Base-by-base conservation (phyloP, 495 filamentous ascomycete species). In the Trichoderma virens region DNA sequence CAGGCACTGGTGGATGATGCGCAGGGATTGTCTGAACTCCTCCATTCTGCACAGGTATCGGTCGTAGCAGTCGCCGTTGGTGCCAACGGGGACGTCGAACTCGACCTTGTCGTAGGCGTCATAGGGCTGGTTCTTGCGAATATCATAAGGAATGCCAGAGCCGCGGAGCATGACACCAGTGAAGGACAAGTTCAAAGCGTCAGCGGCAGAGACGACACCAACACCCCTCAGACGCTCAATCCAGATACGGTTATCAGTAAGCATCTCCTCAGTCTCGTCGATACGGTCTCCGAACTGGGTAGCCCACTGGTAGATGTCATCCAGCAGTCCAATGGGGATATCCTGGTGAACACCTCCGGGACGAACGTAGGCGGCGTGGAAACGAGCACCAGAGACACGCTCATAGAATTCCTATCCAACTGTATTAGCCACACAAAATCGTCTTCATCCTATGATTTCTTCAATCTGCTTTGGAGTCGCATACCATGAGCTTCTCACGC, bases 191-290 rank as follows among this genome's bases (percentile, higher is more conserved):
- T 96, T 96, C 66, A 98, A 82, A 4, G 95, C 95, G 64, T 98
- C 93, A 47, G 90, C 85, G 11, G 95, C 95, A 64, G 86, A 86
- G 41, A 99, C 91, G 62, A 95, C 91, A 71, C 95, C 95, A 62
- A 99, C 83, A 67, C 90, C 91, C 76, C 93, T 85, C 66, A 96
- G 95, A 68, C 95, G 85, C 65, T 89, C 88, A 73, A 90, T 92
- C 95, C 95, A 99, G 79, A 99, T 99, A 72, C 95, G 91, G 84
- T 99, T 99, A 75, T 99, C 95, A 18, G 95, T 98, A 54, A 99
- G 85, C 73, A 99, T 86, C 76, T 99, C 95, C 76, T 99, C 95
- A 61, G 94, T 97, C 76, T 99, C 95, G 75, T 99, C 95, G 74
- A 99, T 95, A 70, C 95, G 92, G 82, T 99, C 95, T 70, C 92